phyloP scores from a whole-genome alignment of 78 protist genomes.

The Cavenderia fasciculata region DNA sequence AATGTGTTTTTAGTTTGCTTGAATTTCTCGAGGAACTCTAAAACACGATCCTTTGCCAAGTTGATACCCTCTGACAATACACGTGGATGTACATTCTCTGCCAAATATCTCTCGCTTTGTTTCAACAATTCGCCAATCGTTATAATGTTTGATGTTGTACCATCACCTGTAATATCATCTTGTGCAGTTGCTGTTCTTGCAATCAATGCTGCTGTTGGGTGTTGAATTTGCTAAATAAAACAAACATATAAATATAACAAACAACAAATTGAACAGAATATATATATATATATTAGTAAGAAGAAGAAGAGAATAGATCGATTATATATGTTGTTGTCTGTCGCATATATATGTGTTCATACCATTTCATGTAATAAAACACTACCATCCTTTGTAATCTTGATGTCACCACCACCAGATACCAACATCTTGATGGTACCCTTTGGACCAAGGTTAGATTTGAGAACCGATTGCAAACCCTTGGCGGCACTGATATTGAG shows the following conservation, averaged over 20 bases:
- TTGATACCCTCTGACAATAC: conserved; percentile 97
- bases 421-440: conserved; percentile 99
- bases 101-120: conserved; percentile 93
- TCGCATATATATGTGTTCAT: neutral
- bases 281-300: no score
- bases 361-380: conserved; percentile 98
- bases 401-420: conserved; percentile 98
- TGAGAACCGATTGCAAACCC: conserved; percentile 96
- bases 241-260: neutral
- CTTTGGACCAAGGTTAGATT: conserved; percentile 99
- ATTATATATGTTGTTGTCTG: neutral
- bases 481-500: conserved; percentile 96
- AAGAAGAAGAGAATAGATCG: neutral
- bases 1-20: conserved; percentile 46
- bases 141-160: conserved; percentile 98
- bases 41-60: conserved; percentile 88
- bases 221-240: conserved; percentile 96
- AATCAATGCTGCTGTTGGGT: conserved; percentile 99
- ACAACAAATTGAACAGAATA: no score
- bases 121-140: conserved; percentile 97
- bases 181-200: conserved; percentile 99
- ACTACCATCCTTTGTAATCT: conserved; percentile 99
- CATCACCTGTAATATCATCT: conserved; percentile 99
- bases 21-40: conserved; percentile 84
- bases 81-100: conserved; percentile 99